A percentile compares a stretch with the other conserved stretches of the same genome.
These are phyloP conservation scores for Taphrina populina DNA, from an alignment of 1,139 yeast species.

Conservation along the genomic window DNA sequence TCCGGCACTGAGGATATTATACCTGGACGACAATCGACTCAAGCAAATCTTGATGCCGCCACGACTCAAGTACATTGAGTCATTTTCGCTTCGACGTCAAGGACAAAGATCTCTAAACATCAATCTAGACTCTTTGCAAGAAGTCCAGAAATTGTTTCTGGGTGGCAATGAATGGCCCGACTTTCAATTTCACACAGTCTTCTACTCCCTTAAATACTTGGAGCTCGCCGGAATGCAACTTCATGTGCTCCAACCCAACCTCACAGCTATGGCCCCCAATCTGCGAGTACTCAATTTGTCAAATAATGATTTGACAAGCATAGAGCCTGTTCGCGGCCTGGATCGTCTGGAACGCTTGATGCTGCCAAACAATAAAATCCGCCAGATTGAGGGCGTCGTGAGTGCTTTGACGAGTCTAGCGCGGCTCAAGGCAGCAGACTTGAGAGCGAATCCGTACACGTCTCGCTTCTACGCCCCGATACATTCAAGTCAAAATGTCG, in stretches of 20 bases:
- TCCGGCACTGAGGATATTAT: slow-evolving; percentile 40
- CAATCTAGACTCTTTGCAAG: slow-evolving; percentile 36
- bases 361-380: slow-evolving; percentile 42
- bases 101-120: neutral
- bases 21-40: slow-evolving; percentile 42
- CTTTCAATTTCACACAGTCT: slow-evolving; percentile 41
- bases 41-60: slow-evolving; percentile 35
- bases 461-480: slow-evolving; percentile 40
- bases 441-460: slow-evolving; percentile 45
- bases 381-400: slow-evolving; percentile 40
- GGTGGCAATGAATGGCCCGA: slow-evolving; percentile 40
- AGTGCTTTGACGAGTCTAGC: slow-evolving; percentile 40
- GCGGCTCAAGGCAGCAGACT: slow-evolving; percentile 42
- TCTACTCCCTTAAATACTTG: slow-evolving; percentile 44
- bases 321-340: slow-evolving; percentile 42
- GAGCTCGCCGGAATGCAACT: slow-evolving; percentile 44
- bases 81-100: slow-evolving; percentile 39
- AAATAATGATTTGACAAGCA: slow-evolving; percentile 42
- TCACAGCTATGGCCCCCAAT: slow-evolving; percentile 42
- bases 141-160: slow-evolving; percentile 41
- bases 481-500: slow-evolving; percentile 6
- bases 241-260: slow-evolving; percentile 41
- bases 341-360: slow-evolving; percentile 43
- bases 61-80: slow-evolving; percentile 36
- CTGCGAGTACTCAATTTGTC: slow-evolving; percentile 45